Evolutionary conservation across 2,329 filamentous ascomycete genomes (phyloP), one percentile per base, ranked within the genome.

Genomic region (Lecanicillium sp.): DNA sequence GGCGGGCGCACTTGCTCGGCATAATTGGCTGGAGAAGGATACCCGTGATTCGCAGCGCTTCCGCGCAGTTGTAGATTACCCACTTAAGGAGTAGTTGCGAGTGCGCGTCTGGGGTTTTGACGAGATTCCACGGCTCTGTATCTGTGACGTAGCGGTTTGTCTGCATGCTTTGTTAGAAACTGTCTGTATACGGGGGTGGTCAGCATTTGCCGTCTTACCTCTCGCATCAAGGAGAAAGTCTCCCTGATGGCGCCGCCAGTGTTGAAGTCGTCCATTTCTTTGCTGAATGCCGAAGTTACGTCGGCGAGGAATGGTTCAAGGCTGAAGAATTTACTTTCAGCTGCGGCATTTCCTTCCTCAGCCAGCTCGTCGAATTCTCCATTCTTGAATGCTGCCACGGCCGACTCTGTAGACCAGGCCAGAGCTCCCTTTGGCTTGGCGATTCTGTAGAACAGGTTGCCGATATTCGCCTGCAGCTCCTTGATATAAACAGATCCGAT

Each of bases 11-110:
- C 59, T 94, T 94, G 29, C 66, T 69, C 0, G 92, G 92, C 74
- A 98, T 94, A 54, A 89, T 86, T 2, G 92, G 88, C 59, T 95
- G 89, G 32, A 98, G 66, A 33, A 97, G 67, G 49, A 98, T 95
- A 12, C 81, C 87, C 1, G 72, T 68, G 17, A 96, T 77, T 28
- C 92, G 82, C 33, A 96, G 58, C 4, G 83, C 75, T 61, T 98
- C 92, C 8, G 81, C 75, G 31, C 72, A 69, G 31, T 83, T 70
- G 57, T 77, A 96, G 19, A 98, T 69, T 28, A 74, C 71, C 49
- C 70, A 66, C 46, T 81, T 65, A 13, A 81, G 62, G 3, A 70
- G 59, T 32, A 39, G 54, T 1, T 56, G 60, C 25, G 60, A 60
- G 3, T 56, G 51, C 0, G 51, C 46, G 5, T 59, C 54, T 3